These are phyloP conservation scores for Hypoxylon perforatum DNA, from an alignment of 495 filamentous ascomycete species.

Conservation along the genomic window DNA sequence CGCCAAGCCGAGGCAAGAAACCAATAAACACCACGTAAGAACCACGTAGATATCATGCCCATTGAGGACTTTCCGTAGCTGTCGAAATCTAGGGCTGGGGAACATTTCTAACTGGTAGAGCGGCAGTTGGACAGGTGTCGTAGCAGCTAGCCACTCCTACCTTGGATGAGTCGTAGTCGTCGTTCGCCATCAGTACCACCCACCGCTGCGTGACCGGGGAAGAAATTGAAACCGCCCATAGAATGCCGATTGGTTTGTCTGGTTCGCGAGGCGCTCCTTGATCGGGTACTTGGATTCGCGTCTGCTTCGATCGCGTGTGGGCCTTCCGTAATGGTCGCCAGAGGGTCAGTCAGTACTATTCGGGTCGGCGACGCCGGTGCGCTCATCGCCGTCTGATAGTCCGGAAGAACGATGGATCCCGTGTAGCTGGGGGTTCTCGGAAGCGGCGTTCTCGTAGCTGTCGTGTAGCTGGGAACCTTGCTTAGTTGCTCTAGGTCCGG, in stretches of 20 bases:
- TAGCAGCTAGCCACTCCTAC: conserved; percentile 37
- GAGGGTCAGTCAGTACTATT: conserved; percentile 43
- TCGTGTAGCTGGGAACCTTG: conserved; percentile 83
- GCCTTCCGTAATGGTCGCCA: conserved; percentile 47
- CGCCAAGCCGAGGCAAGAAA: conserved; percentile 39
- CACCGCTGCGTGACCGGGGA: conserved; percentile 38
- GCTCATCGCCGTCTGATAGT: conserved; percentile 56
- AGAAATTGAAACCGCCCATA: conserved; percentile 44
- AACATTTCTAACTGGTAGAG: conserved; percentile 33
- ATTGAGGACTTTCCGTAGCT: conserved; percentile 32
- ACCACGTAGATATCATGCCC: no score
- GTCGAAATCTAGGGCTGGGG: conserved; percentile 12
- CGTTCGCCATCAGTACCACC: conserved; percentile 40
- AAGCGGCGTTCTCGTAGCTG: conserved; percentile 72
- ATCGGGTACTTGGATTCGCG: conserved; percentile 15
- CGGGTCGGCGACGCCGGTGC: conserved; percentile 47
- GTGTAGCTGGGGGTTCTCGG: conserved; percentile 46
- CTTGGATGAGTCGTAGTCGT: conserved; percentile 41
- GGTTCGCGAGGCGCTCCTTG: conserved; percentile 36
- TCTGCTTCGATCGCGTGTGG: background rate
- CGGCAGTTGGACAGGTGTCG: conserved; percentile 24
- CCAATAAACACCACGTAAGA: conserved; percentile 44
- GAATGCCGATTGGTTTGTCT: conserved; percentile 33
- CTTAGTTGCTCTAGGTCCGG: conserved; percentile 71
- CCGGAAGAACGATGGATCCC: conserved; percentile 47